Evolutionary conservation across 1,139 yeast species (phyloP).

Genomic region (Candida sojae): DNA sequence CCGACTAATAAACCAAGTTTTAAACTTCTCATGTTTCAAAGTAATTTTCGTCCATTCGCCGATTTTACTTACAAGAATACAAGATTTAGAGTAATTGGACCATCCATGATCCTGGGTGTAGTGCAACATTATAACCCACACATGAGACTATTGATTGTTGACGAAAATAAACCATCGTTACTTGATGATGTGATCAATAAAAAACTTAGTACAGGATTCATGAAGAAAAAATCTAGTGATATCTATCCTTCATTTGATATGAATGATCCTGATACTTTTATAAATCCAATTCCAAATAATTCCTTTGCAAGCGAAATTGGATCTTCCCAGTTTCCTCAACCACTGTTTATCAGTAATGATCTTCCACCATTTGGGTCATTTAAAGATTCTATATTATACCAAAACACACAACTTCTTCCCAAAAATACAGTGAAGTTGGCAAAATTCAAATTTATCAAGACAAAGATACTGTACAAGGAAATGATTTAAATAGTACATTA

Average conservation of each 20-base stretch:
- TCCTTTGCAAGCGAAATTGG: constrained; percentile 10
- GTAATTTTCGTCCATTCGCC: constrained; percentile 40
- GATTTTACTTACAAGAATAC: constrained; percentile 42
- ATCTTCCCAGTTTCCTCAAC: neutral
- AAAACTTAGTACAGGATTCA: constrained; percentile 28
- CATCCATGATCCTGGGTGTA: constrained; percentile 33
- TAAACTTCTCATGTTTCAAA: constrained; percentile 34
- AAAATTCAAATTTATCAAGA: constrained; percentile 40
- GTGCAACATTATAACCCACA: constrained; percentile 34
- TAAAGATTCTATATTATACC: constrained; percentile 30
- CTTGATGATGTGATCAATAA: constrained; percentile 38
- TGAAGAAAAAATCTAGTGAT: constrained; percentile 16
- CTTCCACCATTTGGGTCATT: constrained; percentile 46
- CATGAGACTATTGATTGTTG: constrained; percentile 36
- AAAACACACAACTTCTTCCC: constrained; percentile 24
- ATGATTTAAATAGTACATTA: constrained; percentile 27
- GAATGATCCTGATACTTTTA: constrained; percentile 16
- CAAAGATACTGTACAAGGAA: constrained; percentile 4
- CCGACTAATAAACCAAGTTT: constrained; percentile 14
- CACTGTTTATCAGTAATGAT: constrained; percentile 29
- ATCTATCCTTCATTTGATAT: constrained; percentile 7
- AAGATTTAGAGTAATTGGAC: constrained; percentile 42
- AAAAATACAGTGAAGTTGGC: constrained; percentile 39
- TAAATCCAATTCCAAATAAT: constrained; percentile 35
- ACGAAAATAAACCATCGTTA: constrained; percentile 35